These are phyloP conservation scores for Penicillium concentricum DNA, from an alignment of 2,329 filamentous ascomycete genomes.

Conservation along the genomic window DNA sequence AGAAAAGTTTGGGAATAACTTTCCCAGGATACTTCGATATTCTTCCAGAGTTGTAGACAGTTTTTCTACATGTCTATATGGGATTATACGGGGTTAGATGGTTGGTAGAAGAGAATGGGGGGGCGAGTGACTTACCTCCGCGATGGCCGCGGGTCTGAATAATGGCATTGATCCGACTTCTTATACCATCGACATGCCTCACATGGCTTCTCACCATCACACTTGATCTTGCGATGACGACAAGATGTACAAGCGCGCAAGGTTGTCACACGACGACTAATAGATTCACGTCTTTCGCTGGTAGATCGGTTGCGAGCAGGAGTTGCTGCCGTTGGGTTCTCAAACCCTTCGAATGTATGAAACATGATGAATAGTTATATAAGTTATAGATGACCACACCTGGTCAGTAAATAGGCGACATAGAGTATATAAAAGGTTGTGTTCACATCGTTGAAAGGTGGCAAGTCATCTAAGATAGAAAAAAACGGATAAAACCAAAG, in stretches of 20 bases:
- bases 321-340: conserved; percentile 33
- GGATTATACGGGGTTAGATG: neutral
- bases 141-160: conserved; percentile 78
- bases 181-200: conserved; percentile 80
- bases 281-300: conserved; percentile 35
- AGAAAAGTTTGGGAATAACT: conserved; percentile 61
- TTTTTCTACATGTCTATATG: conserved; percentile 50
- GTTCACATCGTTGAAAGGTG: neutral
- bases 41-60: conserved; percentile 65
- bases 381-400: conserved; percentile 12
- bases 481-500: conserved; percentile 5
- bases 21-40: conserved; percentile 61
- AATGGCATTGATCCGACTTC: conserved; percentile 74
- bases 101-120: conserved; percentile 14
- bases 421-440: neutral
- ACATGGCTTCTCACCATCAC: conserved; percentile 77
- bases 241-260: conserved; percentile 68
- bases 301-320: conserved; percentile 28
- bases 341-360: conserved; percentile 44
- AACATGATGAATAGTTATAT: conserved; percentile 40
- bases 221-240: conserved; percentile 78
- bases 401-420: conserved; percentile 5
- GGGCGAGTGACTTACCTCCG: conserved; percentile 59
- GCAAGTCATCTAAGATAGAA: neutral
- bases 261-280: conserved; percentile 39